Base-by-base conservation (phyloP, 208 protist genomes). In the Trypanosoma congolense region DNA sequence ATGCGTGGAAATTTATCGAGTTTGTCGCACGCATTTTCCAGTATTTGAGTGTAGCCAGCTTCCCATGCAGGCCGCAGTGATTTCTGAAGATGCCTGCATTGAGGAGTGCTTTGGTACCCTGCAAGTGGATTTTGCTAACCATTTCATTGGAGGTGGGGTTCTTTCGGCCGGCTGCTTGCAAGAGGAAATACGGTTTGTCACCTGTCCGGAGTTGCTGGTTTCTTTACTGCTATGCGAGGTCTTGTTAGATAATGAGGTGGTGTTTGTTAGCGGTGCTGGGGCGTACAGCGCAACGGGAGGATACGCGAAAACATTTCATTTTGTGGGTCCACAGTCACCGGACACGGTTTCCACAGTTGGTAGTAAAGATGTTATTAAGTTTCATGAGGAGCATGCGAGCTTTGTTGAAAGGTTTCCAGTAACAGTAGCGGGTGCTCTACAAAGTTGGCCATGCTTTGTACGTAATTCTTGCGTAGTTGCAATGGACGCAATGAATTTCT, bases 101-200 rank as follows among this genome's bases (percentile, higher is more conserved):
- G 85, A 95, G 54, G 83, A 83, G 12, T 69, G 71, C 21, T 30
- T 64, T 19, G 56, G 22, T 0, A 24, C 56, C 3, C 65, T 94
- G 19, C 80, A 93, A 54, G 82, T 84, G 22, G 87, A 96, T 69
- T 97, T 96, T 73, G 91, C 91, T 2, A 97, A 96, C 54, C 55
- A 73, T 21, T 35, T 75, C 18, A 61, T 95, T 21, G 91, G 91
- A 29, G 89, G 89, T 45, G 87, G 91, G 40, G 82, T 92, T 19
- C 57, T 96, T 26, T 36, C 56, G n/a, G 61, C 56, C 28, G 90
- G 87, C 10, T 93, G 83, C 57, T 83, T 95, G 9, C 91, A 96
- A 65, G 91, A 96, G 58, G 91, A 96, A 49, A 95, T 96, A 40
- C 72, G 80, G 28, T 93, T 97, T 56, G 60, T 81, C 2, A 73